Conservation (phyloP, 768 basidiomycete genomes). For the Mrakia frigida region DNA sequence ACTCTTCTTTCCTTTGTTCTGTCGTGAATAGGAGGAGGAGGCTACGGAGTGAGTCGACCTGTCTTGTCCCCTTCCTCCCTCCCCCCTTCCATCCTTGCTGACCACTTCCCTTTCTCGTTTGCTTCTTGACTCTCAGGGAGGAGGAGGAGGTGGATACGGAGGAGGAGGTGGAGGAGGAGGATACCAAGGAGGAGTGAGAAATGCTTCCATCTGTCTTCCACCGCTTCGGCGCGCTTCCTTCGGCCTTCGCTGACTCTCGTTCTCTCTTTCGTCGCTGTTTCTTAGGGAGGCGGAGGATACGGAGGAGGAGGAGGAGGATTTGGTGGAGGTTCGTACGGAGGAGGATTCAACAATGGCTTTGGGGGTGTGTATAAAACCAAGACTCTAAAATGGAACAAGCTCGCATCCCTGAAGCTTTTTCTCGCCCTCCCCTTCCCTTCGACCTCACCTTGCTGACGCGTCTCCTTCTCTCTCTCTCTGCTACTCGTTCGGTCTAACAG, state of each 20-base stretch:
- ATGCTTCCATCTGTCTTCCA: too few relatives aligned
- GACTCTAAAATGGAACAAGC: slow-evolving; percentile 8
- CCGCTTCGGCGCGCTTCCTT: too few relatives aligned
- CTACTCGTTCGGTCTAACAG: background rate
- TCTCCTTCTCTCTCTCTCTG: background rate
- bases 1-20: background rate
- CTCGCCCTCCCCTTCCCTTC: background rate
- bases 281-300: background rate
- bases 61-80: background rate
- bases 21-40: slow-evolving; percentile 14
- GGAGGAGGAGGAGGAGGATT: slow-evolving; percentile 22
- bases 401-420: slow-evolving; percentile 10
- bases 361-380: slow-evolving; percentile 15
- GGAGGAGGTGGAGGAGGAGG: slow-evolving; percentile 22
- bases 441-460: background rate
- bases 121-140: background rate
- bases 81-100: background rate
- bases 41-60: slow-evolving; percentile 10
- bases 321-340: slow-evolving; percentile 5
- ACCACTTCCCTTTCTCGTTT: background rate
- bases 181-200: background rate
- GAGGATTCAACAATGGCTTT: background rate
- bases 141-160: slow-evolving; percentile 19
- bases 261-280: too few relatives aligned
- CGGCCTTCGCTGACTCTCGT: too few relatives aligned